A percentile compares a stretch with the other conserved stretches of the same genome.
Evolutionary conservation across 805 yeast genomes (phyloP).

Genomic region (Candida parachauliodes): DNA sequence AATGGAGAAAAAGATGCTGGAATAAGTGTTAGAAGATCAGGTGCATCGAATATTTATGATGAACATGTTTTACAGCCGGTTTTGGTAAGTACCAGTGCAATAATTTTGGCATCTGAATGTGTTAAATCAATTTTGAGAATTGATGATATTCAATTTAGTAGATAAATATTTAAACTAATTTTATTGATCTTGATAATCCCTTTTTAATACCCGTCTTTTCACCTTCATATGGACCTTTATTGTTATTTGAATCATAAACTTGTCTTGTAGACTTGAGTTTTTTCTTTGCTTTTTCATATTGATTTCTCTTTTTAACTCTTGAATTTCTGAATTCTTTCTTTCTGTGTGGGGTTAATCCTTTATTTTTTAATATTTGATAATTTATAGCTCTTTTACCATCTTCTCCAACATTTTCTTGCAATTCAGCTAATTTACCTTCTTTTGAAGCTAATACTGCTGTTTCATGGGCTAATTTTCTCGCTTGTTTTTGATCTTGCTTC

Average conservation of each 20-base stretch:
- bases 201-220: slow-evolving; percentile 97
- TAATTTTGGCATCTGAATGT: slow-evolving; percentile 91
- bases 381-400: slow-evolving; percentile 93
- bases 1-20: slow-evolving; percentile 93
- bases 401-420: slow-evolving; percentile 61
- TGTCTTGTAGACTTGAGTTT: slow-evolving; percentile 86
- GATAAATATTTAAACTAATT: slow-evolving; percentile 44
- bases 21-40: slow-evolving; percentile 88
- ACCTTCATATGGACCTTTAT: slow-evolving; percentile 75
- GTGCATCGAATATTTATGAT: slow-evolving; percentile 83
- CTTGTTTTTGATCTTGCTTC: slow-evolving; percentile 46
- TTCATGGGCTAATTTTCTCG: slow-evolving; percentile 61
- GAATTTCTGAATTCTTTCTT: slow-evolving; percentile 93
- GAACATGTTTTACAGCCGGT: slow-evolving; percentile 98
- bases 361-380: slow-evolving; percentile 92
- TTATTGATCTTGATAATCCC: slow-evolving; percentile 83
- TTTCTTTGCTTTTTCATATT: slow-evolving; percentile 92
- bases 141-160: slow-evolving; percentile 91
- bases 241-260: slow-evolving; percentile 68
- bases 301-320: slow-evolving; percentile 97
- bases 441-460: slow-evolving; percentile 74
- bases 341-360: slow-evolving; percentile 90
- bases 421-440: slow-evolving; percentile 77
- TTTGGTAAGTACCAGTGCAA: slow-evolving; percentile 89
- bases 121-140: slow-evolving; percentile 94